Conservation (phyloP, 176 grass and related monocot species). For the Alloteropsis semialata region DNA sequence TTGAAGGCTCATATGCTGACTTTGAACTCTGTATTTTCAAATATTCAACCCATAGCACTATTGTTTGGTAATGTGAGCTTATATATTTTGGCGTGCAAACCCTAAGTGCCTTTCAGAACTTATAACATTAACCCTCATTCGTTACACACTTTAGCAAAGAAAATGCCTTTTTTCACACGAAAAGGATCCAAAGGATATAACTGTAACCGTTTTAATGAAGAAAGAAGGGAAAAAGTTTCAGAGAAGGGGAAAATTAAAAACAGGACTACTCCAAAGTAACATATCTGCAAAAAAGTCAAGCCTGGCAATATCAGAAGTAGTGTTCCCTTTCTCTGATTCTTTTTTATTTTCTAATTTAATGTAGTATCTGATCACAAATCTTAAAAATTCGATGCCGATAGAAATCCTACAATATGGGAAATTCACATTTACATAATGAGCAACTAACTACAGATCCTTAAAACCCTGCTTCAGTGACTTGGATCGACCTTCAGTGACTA, state of each 20-base stretch:
- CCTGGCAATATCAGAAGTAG: neutral
- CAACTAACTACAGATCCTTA: neutral
- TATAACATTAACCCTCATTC: neutral
- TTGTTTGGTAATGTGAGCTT: neutral
- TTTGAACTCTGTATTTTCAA: neutral
- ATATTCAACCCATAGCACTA: neutral
- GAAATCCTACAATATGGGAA: neutral
- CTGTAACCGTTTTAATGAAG: neutral
- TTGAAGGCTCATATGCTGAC: no score
- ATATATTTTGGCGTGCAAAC: neutral
- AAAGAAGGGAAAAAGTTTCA: neutral
- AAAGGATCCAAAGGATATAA: neutral
- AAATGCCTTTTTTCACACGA: neutral
- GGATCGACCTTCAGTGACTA: neutral
- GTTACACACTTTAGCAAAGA: neutral
- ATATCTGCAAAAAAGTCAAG: neutral
- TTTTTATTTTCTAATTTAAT: no score
- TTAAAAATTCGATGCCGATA: neutral
- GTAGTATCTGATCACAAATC: neutral
- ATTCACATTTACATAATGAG: neutral
- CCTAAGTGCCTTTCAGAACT: neutral
- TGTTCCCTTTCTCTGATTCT: neutral
- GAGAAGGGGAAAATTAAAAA: neutral
- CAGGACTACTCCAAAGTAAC: neutral
- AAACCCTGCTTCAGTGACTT: neutral